A percentile compares a stretch with the other conserved stretches of the same genome.
Evolutionary conservation across 768 basidiomycete species (phyloP).

Genomic region (Krasilnikovozyma curviuscula): DNA sequence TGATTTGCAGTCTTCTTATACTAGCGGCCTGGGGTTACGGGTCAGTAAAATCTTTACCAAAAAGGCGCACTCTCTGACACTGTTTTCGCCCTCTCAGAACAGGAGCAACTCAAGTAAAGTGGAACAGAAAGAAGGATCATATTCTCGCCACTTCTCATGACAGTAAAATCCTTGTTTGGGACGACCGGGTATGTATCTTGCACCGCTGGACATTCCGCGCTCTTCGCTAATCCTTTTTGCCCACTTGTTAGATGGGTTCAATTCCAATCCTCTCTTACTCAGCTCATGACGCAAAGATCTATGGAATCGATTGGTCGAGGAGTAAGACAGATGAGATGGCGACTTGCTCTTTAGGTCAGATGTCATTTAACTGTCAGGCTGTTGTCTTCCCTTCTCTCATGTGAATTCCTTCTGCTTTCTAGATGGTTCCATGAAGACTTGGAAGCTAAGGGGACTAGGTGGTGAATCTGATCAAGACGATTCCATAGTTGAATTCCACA

Average conservation of each 20-base stretch:
- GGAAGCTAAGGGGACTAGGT: too few relatives aligned
- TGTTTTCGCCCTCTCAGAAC: conserved; percentile 29
- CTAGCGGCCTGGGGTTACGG: conserved; percentile 11
- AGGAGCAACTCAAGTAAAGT: conserved; percentile 87
- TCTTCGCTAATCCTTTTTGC: neutral
- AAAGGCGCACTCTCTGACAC: neutral
- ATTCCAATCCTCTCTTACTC: conserved; percentile 52
- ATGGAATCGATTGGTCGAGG: conserved; percentile 94
- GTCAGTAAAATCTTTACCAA: neutral
- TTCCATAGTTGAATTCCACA: neutral
- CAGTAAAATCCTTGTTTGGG: conserved; percentile 81
- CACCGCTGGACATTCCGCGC: neutral
- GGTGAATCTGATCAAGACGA: too few relatives aligned
- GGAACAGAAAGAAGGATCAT: conserved; percentile 74
- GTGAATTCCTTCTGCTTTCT: too few relatives aligned
- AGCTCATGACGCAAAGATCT: conserved; percentile 80
- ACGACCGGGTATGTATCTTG: conserved; percentile 48
- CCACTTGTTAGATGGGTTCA: conserved; percentile 53
- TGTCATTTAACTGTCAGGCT: too few relatives aligned
- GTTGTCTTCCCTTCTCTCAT: too few relatives aligned
- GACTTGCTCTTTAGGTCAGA: conserved; percentile 56
- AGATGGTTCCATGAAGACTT: too few relatives aligned
- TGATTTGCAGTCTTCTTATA: too few relatives aligned
- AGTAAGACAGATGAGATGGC: conserved; percentile 54
- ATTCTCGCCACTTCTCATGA: conserved; percentile 76